Evolutionary conservation across 2,329 filamentous ascomycete species (phyloP).

Genomic region (Diaporthe nobilis): DNA sequence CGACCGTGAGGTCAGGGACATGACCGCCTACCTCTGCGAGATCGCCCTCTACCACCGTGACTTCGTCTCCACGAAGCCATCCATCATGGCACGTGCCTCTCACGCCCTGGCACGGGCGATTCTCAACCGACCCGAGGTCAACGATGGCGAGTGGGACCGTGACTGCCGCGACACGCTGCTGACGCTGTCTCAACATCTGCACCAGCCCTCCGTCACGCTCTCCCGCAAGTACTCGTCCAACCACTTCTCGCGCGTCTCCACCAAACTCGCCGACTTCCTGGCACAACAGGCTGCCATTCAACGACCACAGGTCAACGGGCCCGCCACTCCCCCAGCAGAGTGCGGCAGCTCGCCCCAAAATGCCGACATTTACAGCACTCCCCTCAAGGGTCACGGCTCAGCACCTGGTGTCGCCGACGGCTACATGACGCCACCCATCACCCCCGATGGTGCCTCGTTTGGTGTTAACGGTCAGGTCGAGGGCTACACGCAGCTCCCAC

Average conservation of each 20-base stretch:
- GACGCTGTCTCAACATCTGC: constrained; percentile 70
- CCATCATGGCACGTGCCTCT: constrained; percentile 89
- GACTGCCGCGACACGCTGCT: constrained; percentile 77
- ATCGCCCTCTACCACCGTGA: constrained; percentile 97
- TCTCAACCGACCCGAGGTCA: constrained; percentile 81
- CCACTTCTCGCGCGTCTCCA: constrained; percentile 67
- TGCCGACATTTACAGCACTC: constrained; percentile 80
- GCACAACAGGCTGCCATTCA: constrained; percentile 71
- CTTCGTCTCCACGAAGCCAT: constrained; percentile 93
- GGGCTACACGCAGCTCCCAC: constrained; percentile 63
- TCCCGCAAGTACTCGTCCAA: constrained; percentile 72
- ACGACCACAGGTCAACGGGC: constrained; percentile 60
- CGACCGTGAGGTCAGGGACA: constrained; percentile 91
- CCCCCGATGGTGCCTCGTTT: constrained; percentile 78
- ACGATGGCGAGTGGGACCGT: constrained; percentile 82
- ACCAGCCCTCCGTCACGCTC: constrained; percentile 70
- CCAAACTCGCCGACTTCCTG: constrained; percentile 71
- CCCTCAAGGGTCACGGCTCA: constrained; percentile 80
- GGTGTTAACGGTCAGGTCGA: constrained; percentile 59
- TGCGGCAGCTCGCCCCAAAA: constrained; percentile 63
- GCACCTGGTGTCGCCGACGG: constrained; percentile 76
- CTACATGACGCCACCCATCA: constrained; percentile 88
- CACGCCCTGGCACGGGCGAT: constrained; percentile 90
- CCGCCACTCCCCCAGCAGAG: constrained; percentile 73
- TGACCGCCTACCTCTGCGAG: constrained; percentile 94